phyloP scores from a whole-genome alignment of 1,139 yeast species.

The Yamadazyma oceani region DNA sequence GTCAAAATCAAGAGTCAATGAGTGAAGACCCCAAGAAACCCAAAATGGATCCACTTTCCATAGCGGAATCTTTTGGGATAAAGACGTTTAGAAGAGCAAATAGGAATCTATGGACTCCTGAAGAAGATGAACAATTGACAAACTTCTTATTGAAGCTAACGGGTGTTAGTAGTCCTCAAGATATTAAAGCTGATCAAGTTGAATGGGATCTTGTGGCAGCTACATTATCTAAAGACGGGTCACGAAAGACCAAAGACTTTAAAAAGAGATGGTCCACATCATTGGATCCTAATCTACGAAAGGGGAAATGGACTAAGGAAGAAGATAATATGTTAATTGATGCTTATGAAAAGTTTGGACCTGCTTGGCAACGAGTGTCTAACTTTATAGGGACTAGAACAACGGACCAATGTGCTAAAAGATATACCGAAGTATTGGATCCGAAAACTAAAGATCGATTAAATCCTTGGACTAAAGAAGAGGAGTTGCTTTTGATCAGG shows the following conservation, averaged over 20 bases:
- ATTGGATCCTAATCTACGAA: slow-evolving; percentile 74
- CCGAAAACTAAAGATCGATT: slow-evolving; percentile 78
- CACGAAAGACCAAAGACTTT: slow-evolving; percentile 66
- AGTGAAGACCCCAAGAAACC: slow-evolving; percentile 14
- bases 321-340: slow-evolving; percentile 69
- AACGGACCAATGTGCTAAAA: slow-evolving; percentile 92
- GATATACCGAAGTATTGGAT: slow-evolving; percentile 86
- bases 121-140: slow-evolving; percentile 56
- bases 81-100: slow-evolving; percentile 65
- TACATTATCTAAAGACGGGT: slow-evolving; percentile 30
- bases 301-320: slow-evolving; percentile 87
- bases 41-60: slow-evolving; percentile 63
- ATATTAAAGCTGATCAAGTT: slow-evolving; percentile 33
- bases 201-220: slow-evolving; percentile 74
- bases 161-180: slow-evolving; percentile 20
- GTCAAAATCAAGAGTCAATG: slow-evolving; percentile 3
- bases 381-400: slow-evolving; percentile 78
- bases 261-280: slow-evolving; percentile 78
- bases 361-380: slow-evolving; percentile 86
- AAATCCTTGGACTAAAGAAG: slow-evolving; percentile 77
- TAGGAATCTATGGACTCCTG: slow-evolving; percentile 67
- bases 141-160: slow-evolving; percentile 30
- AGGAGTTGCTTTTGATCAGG: slow-evolving; percentile 66
- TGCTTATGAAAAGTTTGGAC: slow-evolving; percentile 69
- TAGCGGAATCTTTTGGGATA: slow-evolving; percentile 74